Base-by-base conservation (phyloP, 352 stramenopile species). In the Sclerospora graminicola region DNA sequence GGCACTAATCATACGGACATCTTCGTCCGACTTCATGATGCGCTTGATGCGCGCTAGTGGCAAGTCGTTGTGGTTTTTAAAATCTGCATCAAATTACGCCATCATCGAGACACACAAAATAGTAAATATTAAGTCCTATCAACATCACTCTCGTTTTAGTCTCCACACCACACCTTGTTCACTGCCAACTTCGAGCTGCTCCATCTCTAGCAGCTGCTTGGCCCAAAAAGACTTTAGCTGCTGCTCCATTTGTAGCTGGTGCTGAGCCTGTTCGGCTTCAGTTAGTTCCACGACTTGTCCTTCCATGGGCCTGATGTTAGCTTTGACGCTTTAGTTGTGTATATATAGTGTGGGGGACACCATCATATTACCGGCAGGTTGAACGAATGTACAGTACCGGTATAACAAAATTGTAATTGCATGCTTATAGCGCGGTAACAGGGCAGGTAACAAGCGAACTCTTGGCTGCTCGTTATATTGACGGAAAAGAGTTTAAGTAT, bases 1-100 rank as follows among this genome's bases (percentile, higher is more conserved):
- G 0, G 83, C 84, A 36, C 82, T 93, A 61, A 97, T 97, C 88
- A 97, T 97, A 24, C 82, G 80, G 31, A 97, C 81, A 58, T 96
- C 85, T 49, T 97, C 89, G 61, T 97, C 89, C 35, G 85, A 89
- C 66, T 96, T 95, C 89, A 97, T 97, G 66, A 97, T 97, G 54
- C 95, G 95, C 71, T 96, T 97, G 52, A 97, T 95, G 39, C 89
- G 81, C 39, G 89, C 87, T 45, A 97, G 81, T 21, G 89, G 87
- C 29, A 97, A 68, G 41, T 96, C 80, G 30, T 35, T 35, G 54
- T 94, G 73, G 50, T 74, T 89, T 63, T 90, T 89, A 42, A 93
- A 91, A 53, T 94, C 82, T 91, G 43, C 15, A 26, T 21, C 14
- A 55, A 24, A 21, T 5, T 13, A 14, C 3, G 35, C n/a, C 29